Conservation (phyloP, 2,329 filamentous ascomycete genomes). For the Fusarium subtropicale region DNA sequence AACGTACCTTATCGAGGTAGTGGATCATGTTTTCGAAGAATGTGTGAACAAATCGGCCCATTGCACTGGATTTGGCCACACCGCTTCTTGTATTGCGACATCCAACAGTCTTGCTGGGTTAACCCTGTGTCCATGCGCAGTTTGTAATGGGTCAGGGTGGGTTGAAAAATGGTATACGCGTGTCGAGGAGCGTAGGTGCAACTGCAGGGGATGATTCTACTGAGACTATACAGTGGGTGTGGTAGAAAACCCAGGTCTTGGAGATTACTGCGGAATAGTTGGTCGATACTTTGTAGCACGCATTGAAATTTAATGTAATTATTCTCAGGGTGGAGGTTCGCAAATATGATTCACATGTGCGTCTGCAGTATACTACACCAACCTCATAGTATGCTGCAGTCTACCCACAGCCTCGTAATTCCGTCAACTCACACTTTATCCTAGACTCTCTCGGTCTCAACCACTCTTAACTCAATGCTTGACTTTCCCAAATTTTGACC, state of each 20-base stretch:
- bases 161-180: rapidly evolving
- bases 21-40: rapidly evolving
- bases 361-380: not conserved
- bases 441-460: slow-evolving; percentile 29
- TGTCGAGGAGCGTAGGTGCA: not conserved
- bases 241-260: rapidly evolving
- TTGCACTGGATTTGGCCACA: not conserved
- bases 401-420: no score
- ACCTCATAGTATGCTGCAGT: no score
- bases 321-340: not conserved
- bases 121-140: not conserved
- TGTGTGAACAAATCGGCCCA: not conserved
- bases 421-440: rapidly evolving
- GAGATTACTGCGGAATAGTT: no score
- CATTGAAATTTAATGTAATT: not conserved
- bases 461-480: slow-evolving; percentile 25
- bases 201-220: not conserved
- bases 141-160: rapidly evolving
- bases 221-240: not conserved
- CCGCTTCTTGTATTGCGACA: rapidly evolving
- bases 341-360: not conserved
- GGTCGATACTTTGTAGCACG: not conserved
- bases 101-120: rapidly evolving
- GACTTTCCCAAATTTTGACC: slow-evolving; percentile 9
- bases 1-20: not conserved